Evolutionary conservation across 2,329 filamentous ascomycete genomes (phyloP).

Genomic region (Acarospora socialis): DNA sequence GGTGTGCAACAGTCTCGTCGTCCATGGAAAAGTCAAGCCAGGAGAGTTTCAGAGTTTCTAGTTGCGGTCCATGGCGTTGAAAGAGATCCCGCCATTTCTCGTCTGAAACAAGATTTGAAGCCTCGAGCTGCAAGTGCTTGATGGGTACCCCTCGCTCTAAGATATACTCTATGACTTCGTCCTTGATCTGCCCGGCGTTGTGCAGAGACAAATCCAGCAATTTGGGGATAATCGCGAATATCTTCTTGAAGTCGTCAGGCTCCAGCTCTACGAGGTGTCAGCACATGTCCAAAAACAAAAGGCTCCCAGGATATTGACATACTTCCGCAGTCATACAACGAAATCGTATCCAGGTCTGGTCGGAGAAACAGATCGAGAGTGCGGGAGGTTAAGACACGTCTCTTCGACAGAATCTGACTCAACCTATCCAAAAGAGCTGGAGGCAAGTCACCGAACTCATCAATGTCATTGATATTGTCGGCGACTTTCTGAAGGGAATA

Average conservation of each 20-base stretch:
- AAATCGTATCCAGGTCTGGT: conserved; percentile 40
- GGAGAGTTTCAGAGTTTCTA: conserved; percentile 62
- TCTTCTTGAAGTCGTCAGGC: conserved; percentile 61
- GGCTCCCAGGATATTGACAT: conserved; percentile 17
- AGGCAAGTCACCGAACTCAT: conserved; percentile 50
- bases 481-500: conserved; percentile 36
- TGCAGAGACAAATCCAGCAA: conserved; percentile 60
- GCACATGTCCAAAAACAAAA: conserved; percentile 6
- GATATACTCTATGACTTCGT: conserved; percentile 68
- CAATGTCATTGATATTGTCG: conserved; percentile 47
- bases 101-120: conserved; percentile 70
- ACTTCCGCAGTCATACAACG: conserved; percentile 48
- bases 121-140: conserved; percentile 63
- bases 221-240: conserved; percentile 60
- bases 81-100: conserved; percentile 61
- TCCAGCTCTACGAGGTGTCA: conserved; percentile 34
- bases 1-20: conserved; percentile 49
- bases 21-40: conserved; percentile 73
- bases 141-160: conserved; percentile 55
- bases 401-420: conserved; percentile 50
- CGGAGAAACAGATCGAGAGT: conserved; percentile 33
- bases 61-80: conserved; percentile 44
- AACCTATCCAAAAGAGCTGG: conserved; percentile 41
- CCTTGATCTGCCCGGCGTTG: conserved; percentile 85
- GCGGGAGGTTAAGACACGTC: conserved; percentile 39